Conservation (phyloP, 164 flowering plant genomes). For the Brasenia schreberi region DNA sequence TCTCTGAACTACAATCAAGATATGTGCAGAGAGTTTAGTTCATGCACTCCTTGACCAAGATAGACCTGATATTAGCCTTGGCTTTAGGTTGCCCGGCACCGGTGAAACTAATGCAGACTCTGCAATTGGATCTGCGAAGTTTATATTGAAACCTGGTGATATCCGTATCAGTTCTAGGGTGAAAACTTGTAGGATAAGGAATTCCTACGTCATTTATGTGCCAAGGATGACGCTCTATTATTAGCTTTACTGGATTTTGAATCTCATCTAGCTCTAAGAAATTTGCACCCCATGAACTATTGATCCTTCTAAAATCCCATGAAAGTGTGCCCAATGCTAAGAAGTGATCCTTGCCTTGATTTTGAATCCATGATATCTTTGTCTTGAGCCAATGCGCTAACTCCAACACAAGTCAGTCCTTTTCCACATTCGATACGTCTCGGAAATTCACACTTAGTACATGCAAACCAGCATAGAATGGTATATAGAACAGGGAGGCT, state of each 20-base stretch:
- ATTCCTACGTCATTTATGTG: conserved; percentile 53
- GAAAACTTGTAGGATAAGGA: conserved; percentile 75
- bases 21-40: conserved; percentile 25
- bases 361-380: conserved; percentile 29
- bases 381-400: conserved; percentile 43
- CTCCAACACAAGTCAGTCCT: conserved; percentile 36
- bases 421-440: conserved; percentile 34
- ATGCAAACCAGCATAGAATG: conserved; percentile 64
- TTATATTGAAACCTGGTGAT: conserved; percentile 44
- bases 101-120: conserved; percentile 38
- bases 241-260: conserved; percentile 57
- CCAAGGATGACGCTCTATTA: conserved; percentile 79
- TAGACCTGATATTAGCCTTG: conserved; percentile 39
- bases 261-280: conserved; percentile 39
- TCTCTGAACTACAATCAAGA: conserved; percentile 30
- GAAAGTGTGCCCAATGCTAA: conserved; percentile 78
- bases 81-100: conserved; percentile 48
- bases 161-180: conserved; percentile 52
- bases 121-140: conserved; percentile 25
- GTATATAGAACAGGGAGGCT: conserved; percentile 71
- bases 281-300: conserved; percentile 40
- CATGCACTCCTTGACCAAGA: conserved; percentile 48
- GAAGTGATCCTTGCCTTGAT: conserved; percentile 56
- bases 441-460: conserved; percentile 66
- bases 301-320: conserved; percentile 63